phyloP scores from a whole-genome alignment of 2,329 filamentous ascomycete genomes.

The Leptographium galeiforme region DNA sequence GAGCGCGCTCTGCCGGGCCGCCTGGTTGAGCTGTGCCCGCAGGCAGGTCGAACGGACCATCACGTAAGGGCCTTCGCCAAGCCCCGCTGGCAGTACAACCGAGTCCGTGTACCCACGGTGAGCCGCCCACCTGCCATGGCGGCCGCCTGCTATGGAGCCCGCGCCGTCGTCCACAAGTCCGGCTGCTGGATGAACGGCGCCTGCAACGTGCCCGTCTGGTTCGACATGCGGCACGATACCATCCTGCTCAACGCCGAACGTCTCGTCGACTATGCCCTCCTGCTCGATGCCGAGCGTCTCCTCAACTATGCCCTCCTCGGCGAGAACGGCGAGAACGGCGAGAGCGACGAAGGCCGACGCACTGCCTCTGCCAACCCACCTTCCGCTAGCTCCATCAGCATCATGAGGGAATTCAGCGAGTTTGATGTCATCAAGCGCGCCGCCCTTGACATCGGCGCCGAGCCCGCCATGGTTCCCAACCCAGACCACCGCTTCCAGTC shows the following conservation, averaged over 20 bases:
- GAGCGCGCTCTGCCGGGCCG: background rate
- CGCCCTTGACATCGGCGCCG: background rate
- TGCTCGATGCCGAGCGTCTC: background rate
- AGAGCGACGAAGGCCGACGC: no score
- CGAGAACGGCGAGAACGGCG: no score
- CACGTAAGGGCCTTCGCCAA: no score
- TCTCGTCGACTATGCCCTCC: background rate
- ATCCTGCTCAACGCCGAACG: constrained; percentile 4
- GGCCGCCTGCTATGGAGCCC: constrained; percentile 1
- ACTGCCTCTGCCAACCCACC: no score
- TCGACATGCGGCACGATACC: constrained; percentile 4
- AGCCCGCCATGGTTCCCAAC: background rate
- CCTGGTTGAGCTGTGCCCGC: constrained; percentile 3
- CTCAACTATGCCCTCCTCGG: no score
- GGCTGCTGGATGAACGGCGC: constrained; percentile 5
- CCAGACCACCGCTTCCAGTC: background rate
- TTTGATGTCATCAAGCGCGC: no score
- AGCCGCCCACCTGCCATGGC: constrained; percentile 2
- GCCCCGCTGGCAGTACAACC: background rate
- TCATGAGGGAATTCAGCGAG: no score
- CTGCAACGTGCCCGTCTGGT: constrained; percentile 2
- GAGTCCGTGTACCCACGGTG: background rate
- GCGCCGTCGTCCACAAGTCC: background rate
- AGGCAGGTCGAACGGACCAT: background rate
- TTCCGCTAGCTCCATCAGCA: no score